Evolutionary conservation across 31 red algal genomes (phyloP).

Genomic region (Endocladia muricata): DNA sequence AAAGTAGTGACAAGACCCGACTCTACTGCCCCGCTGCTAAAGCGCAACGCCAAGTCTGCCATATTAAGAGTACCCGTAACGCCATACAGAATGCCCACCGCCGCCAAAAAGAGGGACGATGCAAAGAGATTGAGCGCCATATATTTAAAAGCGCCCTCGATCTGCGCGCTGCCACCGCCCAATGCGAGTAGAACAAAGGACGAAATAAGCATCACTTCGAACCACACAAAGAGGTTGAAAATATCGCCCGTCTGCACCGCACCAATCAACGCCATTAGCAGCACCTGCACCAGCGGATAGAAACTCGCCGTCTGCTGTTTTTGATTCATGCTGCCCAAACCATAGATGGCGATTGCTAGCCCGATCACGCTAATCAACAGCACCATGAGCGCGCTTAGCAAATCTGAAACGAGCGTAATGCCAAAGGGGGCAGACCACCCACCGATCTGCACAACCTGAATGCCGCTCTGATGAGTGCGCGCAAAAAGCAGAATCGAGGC

Average conservation of each 20-base stretch:
- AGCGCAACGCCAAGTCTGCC: background rate
- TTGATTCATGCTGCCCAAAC: background rate
- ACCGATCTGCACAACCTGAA: background rate
- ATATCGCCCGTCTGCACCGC: background rate
- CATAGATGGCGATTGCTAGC: background rate
- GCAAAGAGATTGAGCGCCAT: background rate
- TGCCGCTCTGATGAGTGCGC: background rate
- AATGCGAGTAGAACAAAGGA: background rate
- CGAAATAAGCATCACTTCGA: background rate
- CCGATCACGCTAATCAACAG: background rate
- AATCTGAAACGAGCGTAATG: background rate
- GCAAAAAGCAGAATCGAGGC: background rate
- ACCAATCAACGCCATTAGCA: background rate
- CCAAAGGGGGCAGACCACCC: background rate
- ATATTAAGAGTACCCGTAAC: constrained; percentile 3
- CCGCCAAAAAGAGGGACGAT: background rate
- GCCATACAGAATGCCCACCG: background rate
- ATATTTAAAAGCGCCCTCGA: background rate
- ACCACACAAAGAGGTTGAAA: constrained; percentile 11
- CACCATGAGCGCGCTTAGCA: background rate
- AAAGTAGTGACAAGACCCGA: background rate
- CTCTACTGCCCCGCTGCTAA: background rate
- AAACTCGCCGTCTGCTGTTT: background rate
- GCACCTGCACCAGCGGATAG: background rate
- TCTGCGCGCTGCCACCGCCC: background rate